Base-by-base conservation (phyloP, 2,329 filamentous ascomycete species). In the Herpotrichia juniperi region DNA sequence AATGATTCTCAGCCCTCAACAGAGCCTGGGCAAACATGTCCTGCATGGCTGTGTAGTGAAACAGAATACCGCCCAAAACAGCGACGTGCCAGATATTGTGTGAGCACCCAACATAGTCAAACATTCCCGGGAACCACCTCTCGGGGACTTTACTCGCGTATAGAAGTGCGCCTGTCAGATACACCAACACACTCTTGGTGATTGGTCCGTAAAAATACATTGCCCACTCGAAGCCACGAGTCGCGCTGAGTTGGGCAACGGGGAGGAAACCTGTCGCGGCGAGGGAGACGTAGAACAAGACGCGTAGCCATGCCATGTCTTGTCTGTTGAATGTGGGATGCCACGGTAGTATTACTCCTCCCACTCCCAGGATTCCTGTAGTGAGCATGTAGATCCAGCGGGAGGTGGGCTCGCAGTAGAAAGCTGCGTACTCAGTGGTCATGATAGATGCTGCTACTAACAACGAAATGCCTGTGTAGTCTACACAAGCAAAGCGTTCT, bases 41-140 rank as follows among this genome's bases (percentile, higher is more conserved):
- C 74, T 97, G 90, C 93, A 99, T 97, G 16, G 94, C 94, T 19
- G 84, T 83, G 76, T 97, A 99, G 74, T 99, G 94, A 73, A 96
- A 97, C n/a, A 97, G 75, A 51, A 99, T 99, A 10, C 94, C 94
- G 14, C 93, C 91, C 24, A 99, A 79, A 10, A 99, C 94, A 7
- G 94, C 94, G 28, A 96, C 76, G 74, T 99, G 94, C 94, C 94
- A 99, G 52, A 99, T 86, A 74, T 99, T 99, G 77, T 99, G 94
- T 73, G 91, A 96, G 40, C 91, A 93, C 32, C 94, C 94, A 34
- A 96, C 83, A 71, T 97, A 97, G 75, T 99, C 94, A 64, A 99
- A 99, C 71, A 89, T 85, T 44, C 94, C 94, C 0, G 94, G 94
- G 63, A 83, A 89, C 89, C 92, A 99, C 56, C 93, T 83, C 79